Evolutionary conservation across 768 basidiomycete species (phyloP), one percentile per base, ranked within the genome.

Genomic region (Suillus weaverae): DNA sequence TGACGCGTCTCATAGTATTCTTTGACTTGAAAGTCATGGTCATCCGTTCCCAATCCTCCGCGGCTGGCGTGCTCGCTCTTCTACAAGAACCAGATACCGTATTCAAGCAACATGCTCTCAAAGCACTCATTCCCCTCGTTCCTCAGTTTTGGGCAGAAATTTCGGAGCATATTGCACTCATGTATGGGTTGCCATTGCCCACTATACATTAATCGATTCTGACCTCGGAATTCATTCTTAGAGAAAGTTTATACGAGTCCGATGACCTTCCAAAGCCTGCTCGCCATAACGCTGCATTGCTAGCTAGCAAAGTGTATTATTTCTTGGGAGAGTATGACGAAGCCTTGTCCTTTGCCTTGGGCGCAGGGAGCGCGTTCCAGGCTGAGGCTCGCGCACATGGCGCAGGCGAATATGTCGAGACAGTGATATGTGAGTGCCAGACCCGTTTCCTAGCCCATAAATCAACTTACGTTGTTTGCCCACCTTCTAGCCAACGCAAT

Each of bases 81-180:
- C 87, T 99, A 18, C 86, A 89, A 46, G 97, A 99, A 77, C 91
- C 91, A 62, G 92, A 96, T 68, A 83, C 88, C 33, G 80, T 90
- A 48, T 90, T 99, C 75, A 94, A 95, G 73, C 88, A 93, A 71
- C 92, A 97, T 83, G 97, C 97, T 30, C 87, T 99, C 70, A 86
- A 86, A 59, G 85, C 89, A 53, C 84, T 99, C 61, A 91, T 88
- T 72, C 80, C 86, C 18, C 85, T 98, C 53, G 94, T 99, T 8
- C 88, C 95, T 44, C 90, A 92, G 71, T 99, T 98, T 78, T 99
- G 97, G 97, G 91, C 97, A 55, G 97, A 99, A 83, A 97, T 99
- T 72, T 95, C 94, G 70, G 97, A 99, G 77, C 88, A 92, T 74
- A 90, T 98, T 71, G 86, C 91, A 39, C 80, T 88, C 65, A 95